Base-by-base conservation (phyloP, 345 rosid species). In the Streptanthus diversifolius region DNA sequence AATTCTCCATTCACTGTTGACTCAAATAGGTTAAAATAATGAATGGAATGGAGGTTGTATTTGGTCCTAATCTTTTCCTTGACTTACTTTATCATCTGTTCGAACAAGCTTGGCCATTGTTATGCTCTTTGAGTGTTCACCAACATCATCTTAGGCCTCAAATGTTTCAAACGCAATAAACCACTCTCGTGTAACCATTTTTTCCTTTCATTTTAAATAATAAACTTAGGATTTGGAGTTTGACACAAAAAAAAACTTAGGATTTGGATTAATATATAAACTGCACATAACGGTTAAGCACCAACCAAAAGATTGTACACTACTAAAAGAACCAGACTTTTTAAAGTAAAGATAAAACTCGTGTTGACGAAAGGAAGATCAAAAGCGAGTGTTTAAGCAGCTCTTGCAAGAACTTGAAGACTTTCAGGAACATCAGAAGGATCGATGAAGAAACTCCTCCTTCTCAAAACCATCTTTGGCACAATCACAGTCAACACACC, bases 391-490 rank as follows among this genome's bases (percentile, higher is more conserved):
- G 10, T 4, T 73, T 82, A 89, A 79, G 97, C 96, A 72, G 97
- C 97, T 79, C 89, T 87, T 7, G 97, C 97, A 77, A 84, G 85
- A 66, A 83, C 79, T 67, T 85, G 81, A 44, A 84, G 80, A 17
- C 58, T 85, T 9, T 81, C 78, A 13, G 88, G 87, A 48, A 86
- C 52, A 70, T 81, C 85, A 12, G 77, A 70, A 8, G 85, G 90
- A n/a, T 87, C 87, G 64, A 85, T 80, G 57, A 72, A 71, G 77
- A 82, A 71, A 18, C 83, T 78, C 36, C 79, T 83, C 63, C 90
- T 83, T 47, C 85, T 60, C 66, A 48, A 57, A 25, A 72, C 61
- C 68, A 56, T 14, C 74, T 88, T 87, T 12, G 96, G 93, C 7
- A 80, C 96, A 29, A 73, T 70, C 8, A 87, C 88, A 3, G 82